Evolutionary conservation across 441 rosid species (phyloP).

Genomic region (Viola pubescens): DNA sequence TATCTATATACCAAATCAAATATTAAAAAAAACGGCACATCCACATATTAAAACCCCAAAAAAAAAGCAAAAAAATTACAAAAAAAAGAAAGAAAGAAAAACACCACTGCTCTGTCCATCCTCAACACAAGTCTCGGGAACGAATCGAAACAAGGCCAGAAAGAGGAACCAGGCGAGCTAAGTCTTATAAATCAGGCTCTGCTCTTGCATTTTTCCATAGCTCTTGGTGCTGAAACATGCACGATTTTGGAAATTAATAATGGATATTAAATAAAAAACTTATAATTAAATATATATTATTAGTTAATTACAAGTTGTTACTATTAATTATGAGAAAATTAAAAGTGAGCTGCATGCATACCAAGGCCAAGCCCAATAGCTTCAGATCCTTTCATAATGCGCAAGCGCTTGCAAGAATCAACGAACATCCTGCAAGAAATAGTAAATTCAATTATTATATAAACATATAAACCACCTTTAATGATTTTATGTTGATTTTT

Average conservation of each 20-base stretch:
- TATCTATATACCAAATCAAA: constrained; percentile 38
- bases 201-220: constrained; percentile 93
- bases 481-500: no score
- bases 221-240: constrained; percentile 72
- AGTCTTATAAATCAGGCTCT: constrained; percentile 38
- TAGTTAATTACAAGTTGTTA: not conserved
- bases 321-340: not conserved
- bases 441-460: not conserved
- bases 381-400: constrained; percentile 77
- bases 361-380: constrained; percentile 94
- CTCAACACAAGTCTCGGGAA: constrained; percentile 14
- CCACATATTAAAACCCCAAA: not conserved
- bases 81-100: constrained; percentile 4
- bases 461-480: no score
- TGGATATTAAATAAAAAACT: not conserved
- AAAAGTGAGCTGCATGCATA: constrained; percentile 12
- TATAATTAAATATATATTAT: not conserved
- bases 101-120: constrained; percentile 13
- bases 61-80: not conserved
- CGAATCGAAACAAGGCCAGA: constrained; percentile 5
- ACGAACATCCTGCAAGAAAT: constrained; percentile 52
- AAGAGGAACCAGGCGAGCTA: not conserved
- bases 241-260: not conserved
- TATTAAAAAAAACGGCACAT: constrained; percentile 21
- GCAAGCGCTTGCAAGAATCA: constrained; percentile 62